Evolutionary conservation across 2,329 filamentous ascomycete species (phyloP).

Genomic region (Exophiala aquamarina): DNA sequence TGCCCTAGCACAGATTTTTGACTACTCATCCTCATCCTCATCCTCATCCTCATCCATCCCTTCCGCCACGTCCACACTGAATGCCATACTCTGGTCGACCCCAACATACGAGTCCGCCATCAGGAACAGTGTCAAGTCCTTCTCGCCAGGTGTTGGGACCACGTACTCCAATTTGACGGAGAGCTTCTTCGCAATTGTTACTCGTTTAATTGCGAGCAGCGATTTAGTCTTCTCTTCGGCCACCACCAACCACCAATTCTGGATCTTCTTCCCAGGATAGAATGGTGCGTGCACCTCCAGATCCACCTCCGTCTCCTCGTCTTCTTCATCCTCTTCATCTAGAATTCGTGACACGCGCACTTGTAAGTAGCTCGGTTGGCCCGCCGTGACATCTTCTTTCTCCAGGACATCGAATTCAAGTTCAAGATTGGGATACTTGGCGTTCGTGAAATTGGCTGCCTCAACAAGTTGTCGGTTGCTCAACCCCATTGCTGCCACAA

Average conservation of each 20-base stretch:
- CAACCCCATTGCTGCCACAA: conserved; percentile 73
- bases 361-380: conserved; percentile 77
- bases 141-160: conserved; percentile 77
- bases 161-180: conserved; percentile 84
- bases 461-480: conserved; percentile 79
- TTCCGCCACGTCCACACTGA: conserved; percentile 81
- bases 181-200: conserved; percentile 75
- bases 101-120: conserved; percentile 98
- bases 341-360: conserved; percentile 80
- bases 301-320: conserved; percentile 59
- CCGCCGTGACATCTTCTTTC: conserved; percentile 73
- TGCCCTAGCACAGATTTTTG: too few relatives aligned
- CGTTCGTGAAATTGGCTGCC: conserved; percentile 93
- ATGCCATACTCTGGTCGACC: conserved; percentile 91
- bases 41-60: conserved; percentile 94
- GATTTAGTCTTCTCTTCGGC: conserved; percentile 87
- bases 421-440: conserved; percentile 93
- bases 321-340: conserved; percentile 51
- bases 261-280: conserved; percentile 86
- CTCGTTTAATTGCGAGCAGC: conserved; percentile 88
- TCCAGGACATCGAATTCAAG: conserved; percentile 86
- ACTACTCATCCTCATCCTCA: conserved; percentile 77
- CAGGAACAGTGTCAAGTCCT: conserved; percentile 85
- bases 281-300: conserved; percentile 90
- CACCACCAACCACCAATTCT: conserved; percentile 98